Conservation (phyloP, 805 yeast species). For the Saccharomycopsis sp. region DNA sequence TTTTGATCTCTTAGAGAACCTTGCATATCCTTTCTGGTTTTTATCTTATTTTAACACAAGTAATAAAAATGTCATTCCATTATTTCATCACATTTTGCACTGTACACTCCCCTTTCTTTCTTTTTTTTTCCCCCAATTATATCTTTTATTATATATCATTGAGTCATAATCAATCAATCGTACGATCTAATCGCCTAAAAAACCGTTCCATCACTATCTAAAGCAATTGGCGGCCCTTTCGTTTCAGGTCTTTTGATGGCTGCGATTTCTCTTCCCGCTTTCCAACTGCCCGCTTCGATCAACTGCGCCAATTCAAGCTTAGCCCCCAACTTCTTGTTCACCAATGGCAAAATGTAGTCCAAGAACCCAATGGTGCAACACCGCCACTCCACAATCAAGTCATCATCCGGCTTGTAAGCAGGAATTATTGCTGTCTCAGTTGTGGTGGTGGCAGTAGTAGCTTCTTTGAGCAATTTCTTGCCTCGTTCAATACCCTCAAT, state of each 20-base stretch:
- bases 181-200: too few species aligned
- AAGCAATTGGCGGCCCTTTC: slow-evolving; percentile 56
- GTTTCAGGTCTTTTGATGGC: slow-evolving; percentile 37
- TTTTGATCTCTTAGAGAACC: too few species aligned
- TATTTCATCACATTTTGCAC: too few species aligned
- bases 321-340: slow-evolving; percentile 37
- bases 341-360: slow-evolving; percentile 42
- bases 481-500: slow-evolving; percentile 33
- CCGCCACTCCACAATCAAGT: slow-evolving; percentile 61
- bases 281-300: slow-evolving; percentile 65
- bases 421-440: slow-evolving; percentile 33
- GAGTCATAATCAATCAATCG: too few species aligned
- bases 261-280: slow-evolving; percentile 55
- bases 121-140: too few species aligned
- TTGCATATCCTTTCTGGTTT: too few species aligned
- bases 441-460: too few species aligned
- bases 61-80: too few species aligned
- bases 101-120: too few species aligned
- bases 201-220: slow-evolving; percentile 57
- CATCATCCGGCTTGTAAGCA: slow-evolving; percentile 44
- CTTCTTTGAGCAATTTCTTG: slow-evolving; percentile 22
- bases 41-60: too few species aligned
- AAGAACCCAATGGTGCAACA: slow-evolving; percentile 49
- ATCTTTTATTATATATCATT: too few species aligned
- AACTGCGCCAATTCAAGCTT: slow-evolving; percentile 43